These are phyloP conservation scores for Acorus calamus DNA, from an alignment of 106 monocot species.

Conservation along the genomic window DNA sequence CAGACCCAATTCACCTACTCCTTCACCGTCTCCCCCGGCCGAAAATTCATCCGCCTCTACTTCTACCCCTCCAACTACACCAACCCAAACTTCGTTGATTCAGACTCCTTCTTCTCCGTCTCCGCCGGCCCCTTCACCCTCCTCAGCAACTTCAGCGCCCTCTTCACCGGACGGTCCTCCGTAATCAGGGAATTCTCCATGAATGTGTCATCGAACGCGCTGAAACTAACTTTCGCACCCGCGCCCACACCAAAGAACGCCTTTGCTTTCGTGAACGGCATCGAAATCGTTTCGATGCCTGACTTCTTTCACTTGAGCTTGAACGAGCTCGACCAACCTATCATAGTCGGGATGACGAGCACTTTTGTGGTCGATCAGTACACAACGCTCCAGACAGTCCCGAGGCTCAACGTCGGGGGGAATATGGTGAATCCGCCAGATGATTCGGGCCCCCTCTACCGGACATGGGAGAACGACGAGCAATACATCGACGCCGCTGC, in stretches of 20 bases:
- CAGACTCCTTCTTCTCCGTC: slow-evolving; percentile 49
- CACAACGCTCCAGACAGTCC: slow-evolving; percentile 43
- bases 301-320: slow-evolving; percentile 22
- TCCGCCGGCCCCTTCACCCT: slow-evolving; percentile 44
- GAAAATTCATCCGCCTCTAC: slow-evolving; percentile 62
- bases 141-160: slow-evolving; percentile 59
- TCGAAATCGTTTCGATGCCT: slow-evolving; percentile 60
- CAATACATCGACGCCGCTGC: too few species aligned
- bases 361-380: slow-evolving; percentile 19
- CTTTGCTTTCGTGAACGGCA: slow-evolving; percentile 78
- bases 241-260: slow-evolving; percentile 17
- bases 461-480: too few species aligned
- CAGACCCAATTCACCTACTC: slow-evolving; percentile 63
- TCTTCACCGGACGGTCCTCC: slow-evolving; percentile 35
- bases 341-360: slow-evolving; percentile 5
- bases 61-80: slow-evolving; percentile 53
- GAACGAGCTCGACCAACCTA: too few species aligned
- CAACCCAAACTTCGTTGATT: slow-evolving; percentile 15
- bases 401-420: too few species aligned
- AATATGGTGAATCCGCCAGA: too few species aligned
- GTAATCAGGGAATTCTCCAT: slow-evolving; percentile 56
- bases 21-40: slow-evolving; percentile 48
- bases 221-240: slow-evolving; percentile 64
- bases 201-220: slow-evolving; percentile 28
- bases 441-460: too few species aligned